These are phyloP conservation scores for Calocybe gangraenosa DNA, from an alignment of 768 basidiomycete genomes.

Conservation along the genomic window DNA sequence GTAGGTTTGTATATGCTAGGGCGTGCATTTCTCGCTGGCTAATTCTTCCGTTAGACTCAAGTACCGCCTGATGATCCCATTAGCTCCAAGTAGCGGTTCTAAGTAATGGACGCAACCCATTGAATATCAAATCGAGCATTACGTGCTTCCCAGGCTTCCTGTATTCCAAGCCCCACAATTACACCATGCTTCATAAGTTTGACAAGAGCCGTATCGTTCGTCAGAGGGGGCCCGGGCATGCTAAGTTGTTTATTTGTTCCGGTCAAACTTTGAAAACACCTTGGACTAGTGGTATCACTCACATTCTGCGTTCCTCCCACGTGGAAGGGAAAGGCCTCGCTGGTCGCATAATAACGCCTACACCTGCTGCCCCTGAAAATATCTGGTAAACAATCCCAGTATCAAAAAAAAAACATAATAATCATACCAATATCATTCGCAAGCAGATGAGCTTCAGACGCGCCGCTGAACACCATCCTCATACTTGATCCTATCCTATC, in stretches of 20 bases:
- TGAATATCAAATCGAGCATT: conserved; percentile 74
- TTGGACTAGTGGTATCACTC: conserved; percentile 20
- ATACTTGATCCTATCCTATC: conserved; percentile 51
- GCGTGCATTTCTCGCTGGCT: conserved; percentile 36
- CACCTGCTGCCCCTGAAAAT: conserved; percentile 37
- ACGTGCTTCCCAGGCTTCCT: conserved; percentile 67
- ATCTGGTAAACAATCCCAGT: neutral
- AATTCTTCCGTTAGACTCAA: conserved; percentile 44
- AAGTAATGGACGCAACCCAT: conserved; percentile 52
- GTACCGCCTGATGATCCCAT: conserved; percentile 30
- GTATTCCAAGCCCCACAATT: conserved; percentile 70
- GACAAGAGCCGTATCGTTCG: conserved; percentile 56
- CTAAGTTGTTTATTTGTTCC: conserved; percentile 26
- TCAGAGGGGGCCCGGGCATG: conserved; percentile 72
- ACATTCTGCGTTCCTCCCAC: conserved; percentile 76
- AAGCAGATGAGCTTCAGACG: conserved; percentile 59
- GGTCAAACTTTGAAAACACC: neutral
- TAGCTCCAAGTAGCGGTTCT: neutral
- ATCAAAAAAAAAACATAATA: neutral
- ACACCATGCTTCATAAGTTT: conserved; percentile 68
- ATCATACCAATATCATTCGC: conserved; percentile 59
- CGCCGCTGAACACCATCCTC: conserved; percentile 60
- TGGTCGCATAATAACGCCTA: conserved; percentile 51
- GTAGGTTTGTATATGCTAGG: conserved; percentile 42
- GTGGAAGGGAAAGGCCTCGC: conserved; percentile 61